Evolutionary conservation across 225 moss, liverwort and hornwort species (phyloP).

Genomic region (Neckera pumila): DNA sequence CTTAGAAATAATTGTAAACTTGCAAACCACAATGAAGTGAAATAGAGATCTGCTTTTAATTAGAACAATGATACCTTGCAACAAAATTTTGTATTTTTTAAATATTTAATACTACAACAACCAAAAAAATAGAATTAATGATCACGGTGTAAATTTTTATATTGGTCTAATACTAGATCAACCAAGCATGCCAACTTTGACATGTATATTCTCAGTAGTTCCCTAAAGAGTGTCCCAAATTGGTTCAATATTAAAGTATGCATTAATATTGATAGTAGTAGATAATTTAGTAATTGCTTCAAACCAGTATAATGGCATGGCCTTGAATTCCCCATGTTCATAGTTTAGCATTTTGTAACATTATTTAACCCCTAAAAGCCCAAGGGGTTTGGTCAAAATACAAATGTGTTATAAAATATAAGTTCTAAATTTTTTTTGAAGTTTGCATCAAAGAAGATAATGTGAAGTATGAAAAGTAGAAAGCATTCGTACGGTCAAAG

Average conservation of each 20-base stretch:
- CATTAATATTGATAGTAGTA: neutral
- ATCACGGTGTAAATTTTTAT: fast-evolving
- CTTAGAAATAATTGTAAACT: neutral
- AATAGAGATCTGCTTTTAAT: neutral
- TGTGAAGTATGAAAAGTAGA: no score
- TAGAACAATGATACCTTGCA: neutral
- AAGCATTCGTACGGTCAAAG: no score
- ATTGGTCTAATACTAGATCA: neutral
- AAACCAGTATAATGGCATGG: neutral
- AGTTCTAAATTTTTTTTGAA: no score
- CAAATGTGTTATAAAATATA: no score
- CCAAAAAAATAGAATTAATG: neutral
- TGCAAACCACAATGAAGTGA: neutral
- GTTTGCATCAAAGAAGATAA: no score
- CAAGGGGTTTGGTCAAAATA: no score
- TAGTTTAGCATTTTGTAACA: neutral
- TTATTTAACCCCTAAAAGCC: neutral
- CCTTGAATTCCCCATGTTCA: neutral
- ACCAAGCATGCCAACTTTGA: neutral
- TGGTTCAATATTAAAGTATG: neutral
- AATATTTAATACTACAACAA: neutral
- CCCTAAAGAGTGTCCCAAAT: no score
- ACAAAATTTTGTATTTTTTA: neutral
- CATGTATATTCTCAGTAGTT: neutral
- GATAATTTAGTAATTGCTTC: neutral